phyloP scores from a whole-genome alignment of 768 basidiomycete species.

The Lentinula detonsa region DNA sequence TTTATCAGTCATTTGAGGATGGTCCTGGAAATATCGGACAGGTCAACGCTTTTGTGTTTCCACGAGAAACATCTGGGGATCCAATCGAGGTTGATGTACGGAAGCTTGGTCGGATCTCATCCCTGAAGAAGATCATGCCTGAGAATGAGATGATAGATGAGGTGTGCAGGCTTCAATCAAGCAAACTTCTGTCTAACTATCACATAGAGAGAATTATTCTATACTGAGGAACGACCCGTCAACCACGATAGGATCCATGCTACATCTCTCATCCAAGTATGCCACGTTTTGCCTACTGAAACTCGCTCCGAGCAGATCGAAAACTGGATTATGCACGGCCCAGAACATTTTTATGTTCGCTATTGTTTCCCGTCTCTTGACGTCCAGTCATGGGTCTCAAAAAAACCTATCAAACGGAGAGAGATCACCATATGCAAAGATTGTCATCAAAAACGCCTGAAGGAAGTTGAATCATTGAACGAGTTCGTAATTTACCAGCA shows the following conservation, averaged over 20 bases:
- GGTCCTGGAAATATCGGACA: slow-evolving; percentile 57
- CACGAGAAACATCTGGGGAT: slow-evolving; percentile 10
- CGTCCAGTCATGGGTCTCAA: slow-evolving; percentile 31
- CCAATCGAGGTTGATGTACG: slow-evolving; percentile 24
- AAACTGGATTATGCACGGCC: slow-evolving; percentile 46
- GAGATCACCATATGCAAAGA: slow-evolving; percentile 39
- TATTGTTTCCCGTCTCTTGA: slow-evolving; percentile 42
- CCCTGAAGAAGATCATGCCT: slow-evolving; percentile 35
- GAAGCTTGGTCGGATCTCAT: slow-evolving; percentile 45
- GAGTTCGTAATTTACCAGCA: slow-evolving; percentile 24
- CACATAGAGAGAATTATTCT: slow-evolving; percentile 53
- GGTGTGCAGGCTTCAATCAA: slow-evolving; percentile 24
- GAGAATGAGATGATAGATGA: slow-evolving; percentile 43
- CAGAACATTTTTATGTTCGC: slow-evolving; percentile 52
- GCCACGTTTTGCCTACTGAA: slow-evolving; percentile 38
- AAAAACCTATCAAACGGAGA: slow-evolving; percentile 20
- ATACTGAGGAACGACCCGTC: slow-evolving; percentile 36
- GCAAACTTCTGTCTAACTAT: background rate
- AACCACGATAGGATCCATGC: slow-evolving; percentile 22
- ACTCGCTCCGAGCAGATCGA: slow-evolving; percentile 22
- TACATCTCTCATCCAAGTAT: slow-evolving; percentile 37
- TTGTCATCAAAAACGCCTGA: slow-evolving; percentile 29
- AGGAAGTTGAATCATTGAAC: slow-evolving; percentile 21
- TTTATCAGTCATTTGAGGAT: slow-evolving; percentile 34
- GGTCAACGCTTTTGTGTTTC: slow-evolving; percentile 28